These are phyloP conservation scores for Cystoisospora suis DNA, from an alignment of 169 alveolate genomes.

Conservation along the genomic window DNA sequence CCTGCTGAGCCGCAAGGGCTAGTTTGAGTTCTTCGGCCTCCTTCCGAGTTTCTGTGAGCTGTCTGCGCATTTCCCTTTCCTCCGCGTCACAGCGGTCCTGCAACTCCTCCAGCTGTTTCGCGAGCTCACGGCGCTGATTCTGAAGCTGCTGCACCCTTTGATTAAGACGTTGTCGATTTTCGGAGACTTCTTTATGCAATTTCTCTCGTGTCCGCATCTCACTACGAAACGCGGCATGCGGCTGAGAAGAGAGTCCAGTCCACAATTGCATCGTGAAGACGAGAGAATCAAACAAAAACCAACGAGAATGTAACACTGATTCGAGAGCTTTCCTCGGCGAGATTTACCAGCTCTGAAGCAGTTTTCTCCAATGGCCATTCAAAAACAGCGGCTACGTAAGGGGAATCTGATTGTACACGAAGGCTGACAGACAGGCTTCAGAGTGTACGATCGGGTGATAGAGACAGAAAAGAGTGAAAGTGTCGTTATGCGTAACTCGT, in stretches of 20 bases:
- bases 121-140: not conserved
- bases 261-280: too few species aligned
- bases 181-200: not conserved
- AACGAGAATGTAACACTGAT: not conserved
- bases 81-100: not conserved
- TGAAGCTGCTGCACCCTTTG: not conserved
- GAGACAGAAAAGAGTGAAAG: too few species aligned
- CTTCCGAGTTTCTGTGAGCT: not conserved
- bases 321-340: not conserved
- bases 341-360: too few species aligned
- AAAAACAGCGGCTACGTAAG: too few species aligned
- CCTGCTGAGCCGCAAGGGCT: not conserved
- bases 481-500: too few species aligned
- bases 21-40: not conserved
- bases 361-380: too few species aligned
- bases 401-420: too few species aligned
- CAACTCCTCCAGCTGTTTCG: not conserved
- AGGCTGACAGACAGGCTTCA: too few species aligned
- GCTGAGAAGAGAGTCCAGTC: too few species aligned
- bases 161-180: not conserved
- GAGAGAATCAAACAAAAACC: not conserved
- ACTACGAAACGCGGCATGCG: conserved; percentile 3
- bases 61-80: not conserved
- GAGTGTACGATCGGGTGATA: too few species aligned
- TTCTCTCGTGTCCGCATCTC: conserved; percentile 25